Conservation (phyloP, 768 basidiomycete species). For the Tylopilus plumbeoviolaceoides region DNA sequence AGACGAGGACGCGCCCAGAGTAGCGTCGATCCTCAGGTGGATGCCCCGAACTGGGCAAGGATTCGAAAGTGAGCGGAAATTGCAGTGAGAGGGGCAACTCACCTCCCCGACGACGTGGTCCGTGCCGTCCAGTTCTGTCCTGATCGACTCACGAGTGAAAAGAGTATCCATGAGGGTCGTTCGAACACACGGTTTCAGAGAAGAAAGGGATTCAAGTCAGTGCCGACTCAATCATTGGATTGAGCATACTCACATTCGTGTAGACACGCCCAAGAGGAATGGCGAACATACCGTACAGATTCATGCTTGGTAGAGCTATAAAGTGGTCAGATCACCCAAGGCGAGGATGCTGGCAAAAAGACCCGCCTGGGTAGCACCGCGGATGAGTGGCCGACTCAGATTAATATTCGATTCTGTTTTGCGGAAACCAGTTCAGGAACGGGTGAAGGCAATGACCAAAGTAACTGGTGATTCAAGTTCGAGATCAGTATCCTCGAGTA, state of each 20-base stretch:
- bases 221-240: neutral
- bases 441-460: neutral
- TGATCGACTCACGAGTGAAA: neutral
- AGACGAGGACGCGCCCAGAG: too few species aligned
- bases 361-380: neutral
- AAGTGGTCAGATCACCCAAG: neutral
- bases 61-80: neutral
- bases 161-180: neutral
- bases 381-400: neutral
- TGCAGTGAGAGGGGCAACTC: neutral
- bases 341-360: neutral
- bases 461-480: neutral
- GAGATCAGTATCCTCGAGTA: neutral
- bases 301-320: neutral
- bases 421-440: neutral
- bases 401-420: neutral
- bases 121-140: neutral
- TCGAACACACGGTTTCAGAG: neutral
- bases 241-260: neutral
- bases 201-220: neutral
- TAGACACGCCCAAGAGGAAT: neutral
- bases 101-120: neutral
- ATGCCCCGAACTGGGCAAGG: too few species aligned
- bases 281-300: neutral
- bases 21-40: too few species aligned